These are phyloP conservation scores for Exophiala spinifera DNA, from an alignment of 2,329 filamentous ascomycete species.

Conservation along the genomic window DNA sequence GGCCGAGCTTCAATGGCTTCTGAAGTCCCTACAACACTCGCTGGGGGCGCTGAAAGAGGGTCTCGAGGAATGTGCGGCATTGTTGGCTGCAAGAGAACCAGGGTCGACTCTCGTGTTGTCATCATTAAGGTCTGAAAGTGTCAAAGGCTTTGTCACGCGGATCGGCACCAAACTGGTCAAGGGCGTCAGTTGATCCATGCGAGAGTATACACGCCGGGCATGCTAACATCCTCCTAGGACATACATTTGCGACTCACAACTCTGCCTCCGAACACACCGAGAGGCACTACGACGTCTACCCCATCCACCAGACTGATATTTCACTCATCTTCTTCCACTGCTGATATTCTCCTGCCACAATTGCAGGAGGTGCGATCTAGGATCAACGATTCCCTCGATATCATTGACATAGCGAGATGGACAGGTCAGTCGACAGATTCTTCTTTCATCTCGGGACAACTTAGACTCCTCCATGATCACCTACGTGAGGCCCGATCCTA, in stretches of 20 bases:
- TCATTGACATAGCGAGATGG: conserved; percentile 73
- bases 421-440: conserved; percentile 63
- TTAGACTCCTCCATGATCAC: conserved; percentile 58
- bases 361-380: conserved; percentile 70
- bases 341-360: conserved; percentile 63
- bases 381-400: conserved; percentile 78
- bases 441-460: conserved; percentile 57
- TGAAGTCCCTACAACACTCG: conserved; percentile 59
- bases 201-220: no score
- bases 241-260: conserved; percentile 74
- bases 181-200: conserved; percentile 58
- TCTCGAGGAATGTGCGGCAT: conserved; percentile 81
- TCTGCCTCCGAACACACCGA: conserved; percentile 49
- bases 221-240: conserved; percentile 49
- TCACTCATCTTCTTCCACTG: conserved; percentile 50
- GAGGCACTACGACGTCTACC: conserved; percentile 34
- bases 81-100: conserved; percentile 79
- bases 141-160: conserved; percentile 90
- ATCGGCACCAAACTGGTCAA: conserved; percentile 89
- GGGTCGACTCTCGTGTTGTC: conserved; percentile 88
- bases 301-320: conserved; percentile 52
- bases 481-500: conserved; percentile 57
- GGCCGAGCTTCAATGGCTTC: conserved; percentile 61
- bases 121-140: conserved; percentile 77
- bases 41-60: conserved; percentile 63